Conservation (phyloP, 148 eudicot genomes). For the Pharnaceum exiguum region DNA sequence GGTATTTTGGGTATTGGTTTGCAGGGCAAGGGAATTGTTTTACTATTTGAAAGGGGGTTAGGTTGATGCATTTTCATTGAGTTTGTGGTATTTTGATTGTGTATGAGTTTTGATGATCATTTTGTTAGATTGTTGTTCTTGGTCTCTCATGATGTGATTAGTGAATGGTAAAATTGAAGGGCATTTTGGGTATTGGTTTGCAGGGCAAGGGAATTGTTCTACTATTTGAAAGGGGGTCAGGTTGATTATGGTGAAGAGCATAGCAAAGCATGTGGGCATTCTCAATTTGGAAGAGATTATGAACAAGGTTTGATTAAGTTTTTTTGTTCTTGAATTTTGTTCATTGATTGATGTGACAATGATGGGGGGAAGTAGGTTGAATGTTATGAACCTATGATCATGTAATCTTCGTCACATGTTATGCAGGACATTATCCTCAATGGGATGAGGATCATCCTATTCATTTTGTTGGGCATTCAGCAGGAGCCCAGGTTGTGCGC, state of each 20-base stretch:
- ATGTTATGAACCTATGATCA: neutral
- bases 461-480: slow-evolving; percentile 96
- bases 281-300: slow-evolving; percentile 75
- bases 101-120: too few relatives aligned
- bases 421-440: slow-evolving; percentile 68
- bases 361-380: neutral
- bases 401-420: neutral
- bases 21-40: too few relatives aligned
- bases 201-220: slow-evolving; percentile 96
- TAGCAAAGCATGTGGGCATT: slow-evolving; percentile 81
- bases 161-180: too few relatives aligned
- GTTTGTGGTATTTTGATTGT: too few relatives aligned
- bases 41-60: too few relatives aligned
- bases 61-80: too few relatives aligned
- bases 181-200: slow-evolving; percentile 4
- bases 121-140: too few relatives aligned
- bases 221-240: slow-evolving; percentile 93
- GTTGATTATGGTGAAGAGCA: slow-evolving; percentile 98
- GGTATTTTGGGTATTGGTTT: neutral
- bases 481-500: slow-evolving; percentile 89
- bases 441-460: slow-evolving; percentile 97
- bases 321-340: too few relatives aligned
- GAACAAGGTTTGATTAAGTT: slow-evolving; percentile 75
- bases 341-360: neutral
- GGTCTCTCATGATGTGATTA: too few relatives aligned